A percentile compares a stretch with the other conserved stretches of the same genome.
Evolutionary conservation across 495 filamentous ascomycete species (phyloP).

Genomic region (Delitschia confertaspora): DNA sequence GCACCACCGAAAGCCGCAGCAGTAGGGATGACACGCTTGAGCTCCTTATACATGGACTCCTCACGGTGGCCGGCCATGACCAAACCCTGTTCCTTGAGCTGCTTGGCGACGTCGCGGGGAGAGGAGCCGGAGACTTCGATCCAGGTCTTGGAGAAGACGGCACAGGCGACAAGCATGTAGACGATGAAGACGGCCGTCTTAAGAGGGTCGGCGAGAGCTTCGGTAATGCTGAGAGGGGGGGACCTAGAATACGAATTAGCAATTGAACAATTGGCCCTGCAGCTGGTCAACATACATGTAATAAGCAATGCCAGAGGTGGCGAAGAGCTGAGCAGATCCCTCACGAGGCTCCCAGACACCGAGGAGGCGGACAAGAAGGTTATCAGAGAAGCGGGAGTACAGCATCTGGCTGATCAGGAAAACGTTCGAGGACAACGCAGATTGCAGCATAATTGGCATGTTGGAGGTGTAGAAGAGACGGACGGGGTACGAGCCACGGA

Average conservation of each 20-base stretch:
- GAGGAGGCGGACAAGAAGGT: conserved; percentile 90
- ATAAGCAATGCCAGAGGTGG: conserved; percentile 86
- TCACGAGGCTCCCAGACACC: conserved; percentile 98
- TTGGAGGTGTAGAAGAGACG: conserved; percentile 82
- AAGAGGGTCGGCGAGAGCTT: conserved; percentile 89
- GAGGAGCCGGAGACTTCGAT: conserved; percentile 98
- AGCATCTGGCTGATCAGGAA: conserved; percentile 99
- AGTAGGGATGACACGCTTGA: conserved; percentile 97
- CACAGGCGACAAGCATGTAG: conserved; percentile 96
- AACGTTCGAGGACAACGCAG: conserved; percentile 94
- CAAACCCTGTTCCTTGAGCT: conserved; percentile 98
- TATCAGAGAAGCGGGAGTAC: conserved; percentile 96
- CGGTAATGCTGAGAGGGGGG: conserved; percentile 92
- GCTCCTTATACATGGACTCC: conserved; percentile 99
- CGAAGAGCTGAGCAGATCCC: conserved; percentile 89
- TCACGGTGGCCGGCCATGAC: conserved; percentile 99
- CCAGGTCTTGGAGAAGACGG: conserved; percentile 99
- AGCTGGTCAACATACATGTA: conserved; percentile 58
- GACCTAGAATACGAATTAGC: conserved; percentile 40
- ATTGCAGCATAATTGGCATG: conserved; percentile 99
- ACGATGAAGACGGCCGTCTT: conserved; percentile 92
- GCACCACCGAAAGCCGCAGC: conserved; percentile 98
- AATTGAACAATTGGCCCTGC: not conserved
- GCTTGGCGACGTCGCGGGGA: conserved; percentile 97
- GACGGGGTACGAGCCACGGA: conserved; percentile 73